Conservation (phyloP, 805 yeast genomes). For the Candida germanica region DNA sequence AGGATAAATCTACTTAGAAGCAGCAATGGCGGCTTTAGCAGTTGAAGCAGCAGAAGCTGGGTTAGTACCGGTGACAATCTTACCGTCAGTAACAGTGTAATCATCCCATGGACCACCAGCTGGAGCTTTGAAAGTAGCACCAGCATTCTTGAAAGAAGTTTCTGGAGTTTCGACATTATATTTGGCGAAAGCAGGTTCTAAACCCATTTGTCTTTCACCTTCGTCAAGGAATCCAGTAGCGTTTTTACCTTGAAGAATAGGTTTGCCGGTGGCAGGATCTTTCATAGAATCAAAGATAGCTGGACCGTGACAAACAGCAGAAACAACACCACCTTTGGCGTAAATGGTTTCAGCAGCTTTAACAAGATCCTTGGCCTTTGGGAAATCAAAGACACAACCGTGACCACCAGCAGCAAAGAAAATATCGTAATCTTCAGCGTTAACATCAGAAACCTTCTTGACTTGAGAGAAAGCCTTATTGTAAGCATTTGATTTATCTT, state of each 20-base stretch:
- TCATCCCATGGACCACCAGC: conserved; percentile 51
- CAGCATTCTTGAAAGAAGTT: conserved; percentile 33
- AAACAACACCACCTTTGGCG: conserved; percentile 50
- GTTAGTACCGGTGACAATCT: conserved; percentile 61
- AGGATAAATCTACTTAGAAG: no score
- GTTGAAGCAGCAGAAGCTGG: conserved; percentile 55
- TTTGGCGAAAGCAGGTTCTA: conserved; percentile 19
- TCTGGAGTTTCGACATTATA: conserved; percentile 34
- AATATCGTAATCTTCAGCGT: conserved; percentile 49
- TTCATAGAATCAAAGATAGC: conserved; percentile 48
- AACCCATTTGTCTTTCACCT: conserved; percentile 42
- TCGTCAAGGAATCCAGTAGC: conserved; percentile 60
- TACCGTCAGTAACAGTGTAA: conserved; percentile 52
- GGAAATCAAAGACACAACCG: conserved; percentile 57
- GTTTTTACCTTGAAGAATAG: conserved; percentile 48
- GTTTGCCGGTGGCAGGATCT: conserved; percentile 40
- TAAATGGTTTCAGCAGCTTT: conserved; percentile 45
- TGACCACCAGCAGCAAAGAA: conserved; percentile 69
- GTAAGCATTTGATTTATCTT: conserved; percentile 39
- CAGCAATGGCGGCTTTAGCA: conserved; percentile 27
- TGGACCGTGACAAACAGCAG: conserved; percentile 74
- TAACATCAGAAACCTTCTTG: conserved; percentile 48
- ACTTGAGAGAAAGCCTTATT: conserved; percentile 36
- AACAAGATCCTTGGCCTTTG: conserved; percentile 47
- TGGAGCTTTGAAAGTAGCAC: conserved; percentile 47